These are phyloP conservation scores for Anthoceros angustus DNA, from an alignment of 225 moss, liverwort and hornwort species.

Conservation along the genomic window DNA sequence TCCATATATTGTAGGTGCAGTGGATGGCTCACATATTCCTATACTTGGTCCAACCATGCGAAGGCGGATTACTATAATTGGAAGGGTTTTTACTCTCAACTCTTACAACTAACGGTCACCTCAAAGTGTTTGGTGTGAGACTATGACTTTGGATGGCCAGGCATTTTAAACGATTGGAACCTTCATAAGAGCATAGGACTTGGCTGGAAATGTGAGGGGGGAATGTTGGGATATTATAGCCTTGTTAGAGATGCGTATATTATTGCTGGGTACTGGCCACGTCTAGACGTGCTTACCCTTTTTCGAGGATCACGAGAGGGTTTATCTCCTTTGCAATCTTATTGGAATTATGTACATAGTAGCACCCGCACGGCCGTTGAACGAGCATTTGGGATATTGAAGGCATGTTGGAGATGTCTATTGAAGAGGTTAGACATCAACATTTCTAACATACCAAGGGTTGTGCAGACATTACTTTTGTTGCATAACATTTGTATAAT, in stretches of 20 bases:
- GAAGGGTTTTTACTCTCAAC: not conserved
- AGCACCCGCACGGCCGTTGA: not conserved
- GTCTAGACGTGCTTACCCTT: not conserved
- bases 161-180: not conserved
- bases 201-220: not conserved
- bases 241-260: constrained; percentile 5
- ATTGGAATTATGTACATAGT: not conserved
- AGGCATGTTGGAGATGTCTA: not conserved
- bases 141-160: not conserved
- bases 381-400: not conserved
- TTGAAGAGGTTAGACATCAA: constrained; percentile 1
- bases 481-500: not conserved
- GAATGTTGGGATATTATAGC: not conserved
- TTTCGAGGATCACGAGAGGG: too few species aligned
- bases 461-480: not conserved
- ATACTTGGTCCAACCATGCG: not conserved
- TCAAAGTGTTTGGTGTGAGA: not conserved
- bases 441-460: not conserved
- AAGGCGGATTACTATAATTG: not conserved
- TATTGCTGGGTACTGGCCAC: not conserved
- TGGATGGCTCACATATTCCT: constrained; percentile 5
- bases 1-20: constrained; percentile 5
- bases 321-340: not conserved
- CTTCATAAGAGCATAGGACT: not conserved
- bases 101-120: not conserved